Base-by-base conservation (phyloP, 257 asterid species). In the Salvia rosmarinus region DNA sequence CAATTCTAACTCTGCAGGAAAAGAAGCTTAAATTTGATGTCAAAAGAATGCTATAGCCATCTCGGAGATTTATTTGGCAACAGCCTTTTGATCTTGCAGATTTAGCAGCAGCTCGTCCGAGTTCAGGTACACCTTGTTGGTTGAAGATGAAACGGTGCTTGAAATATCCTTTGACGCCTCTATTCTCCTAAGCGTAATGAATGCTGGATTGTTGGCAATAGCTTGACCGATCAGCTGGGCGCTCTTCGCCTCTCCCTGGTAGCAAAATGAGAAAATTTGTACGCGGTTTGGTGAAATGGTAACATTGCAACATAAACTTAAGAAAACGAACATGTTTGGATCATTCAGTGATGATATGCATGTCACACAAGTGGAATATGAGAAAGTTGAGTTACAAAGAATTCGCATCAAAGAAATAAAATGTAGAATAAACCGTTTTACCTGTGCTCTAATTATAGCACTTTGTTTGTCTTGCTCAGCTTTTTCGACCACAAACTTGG, bases 361-460 rank as follows among this genome's bases (percentile, higher is more conserved):
- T n/a, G n/a, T n/a, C n/a, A n/a, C n/a, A n/a, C n/a, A n/a, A n/a
- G n/a, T n/a, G n/a, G n/a, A n/a, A n/a, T n/a, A n/a, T n/a, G n/a
- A n/a, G n/a, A n/a, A 19, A 25, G 20, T 8, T 46, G 14, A 57
- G 49, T 17, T 1, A 14, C n/a, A 20, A 13, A n/a, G 19, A 52
- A 17, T 16, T 14, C 37, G 21, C 59, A 57, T 10, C 28, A 10
- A 19, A 64, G 5, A 19, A 4, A 28, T 25, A 3, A 17, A 0
- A 0, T 3, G 42, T 17, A 25, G 6, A 6, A 19, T 9, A 6
- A 35, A 32, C n/a, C n/a, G 8, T 17, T 42, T 72, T 64, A 91
- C 97, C 95, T 89, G 95, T 30, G 97, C 97, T 81, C 92, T 84
- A 64, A 91, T 89, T 37, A 91, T 72, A 83, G 96, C 97, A 77